These are phyloP conservation scores for Anisogramma anomala DNA, from an alignment of 2,329 filamentous ascomycete species.

Conservation along the genomic window DNA sequence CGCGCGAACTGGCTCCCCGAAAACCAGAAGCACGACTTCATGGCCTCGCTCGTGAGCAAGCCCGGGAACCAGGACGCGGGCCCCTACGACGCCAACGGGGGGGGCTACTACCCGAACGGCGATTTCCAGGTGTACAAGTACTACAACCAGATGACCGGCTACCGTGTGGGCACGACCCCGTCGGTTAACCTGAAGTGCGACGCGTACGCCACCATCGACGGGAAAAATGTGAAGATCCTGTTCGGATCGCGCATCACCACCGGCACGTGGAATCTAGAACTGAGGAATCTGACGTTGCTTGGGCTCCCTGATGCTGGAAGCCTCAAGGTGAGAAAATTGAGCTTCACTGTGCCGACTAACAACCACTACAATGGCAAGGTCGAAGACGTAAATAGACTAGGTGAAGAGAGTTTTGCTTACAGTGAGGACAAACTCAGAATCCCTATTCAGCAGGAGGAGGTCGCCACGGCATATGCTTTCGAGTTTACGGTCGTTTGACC, in stretches of 20 bases:
- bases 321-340: conserved; percentile 23
- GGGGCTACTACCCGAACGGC: conserved; percentile 14
- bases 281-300: conserved; percentile 23
- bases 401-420: conserved; percentile 23
- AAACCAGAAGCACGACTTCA: conserved; percentile 30
- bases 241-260: conserved; percentile 23
- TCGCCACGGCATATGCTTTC: conserved; percentile 28
- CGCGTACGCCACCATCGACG: conserved; percentile 27
- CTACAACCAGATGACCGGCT: conserved; percentile 33
- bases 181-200: conserved; percentile 27
- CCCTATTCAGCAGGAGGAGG: conserved; percentile 26
- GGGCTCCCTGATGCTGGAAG: conserved; percentile 23
- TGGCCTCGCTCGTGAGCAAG: conserved; percentile 30
- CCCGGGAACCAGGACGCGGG: not conserved
- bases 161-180: conserved; percentile 25
- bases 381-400: conserved; percentile 23
- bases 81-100: conserved; percentile 8
- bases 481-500: too few species aligned
- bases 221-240: conserved; percentile 23
- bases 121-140: conserved; percentile 38
- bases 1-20: conserved; percentile 34
- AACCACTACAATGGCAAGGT: conserved; percentile 19
- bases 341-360: conserved; percentile 17
- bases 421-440: conserved; percentile 25
- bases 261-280: conserved; percentile 24